Base-by-base conservation (phyloP, 225 moss, liverwort and hornwort genomes). In the Polytrichum formosum region DNA sequence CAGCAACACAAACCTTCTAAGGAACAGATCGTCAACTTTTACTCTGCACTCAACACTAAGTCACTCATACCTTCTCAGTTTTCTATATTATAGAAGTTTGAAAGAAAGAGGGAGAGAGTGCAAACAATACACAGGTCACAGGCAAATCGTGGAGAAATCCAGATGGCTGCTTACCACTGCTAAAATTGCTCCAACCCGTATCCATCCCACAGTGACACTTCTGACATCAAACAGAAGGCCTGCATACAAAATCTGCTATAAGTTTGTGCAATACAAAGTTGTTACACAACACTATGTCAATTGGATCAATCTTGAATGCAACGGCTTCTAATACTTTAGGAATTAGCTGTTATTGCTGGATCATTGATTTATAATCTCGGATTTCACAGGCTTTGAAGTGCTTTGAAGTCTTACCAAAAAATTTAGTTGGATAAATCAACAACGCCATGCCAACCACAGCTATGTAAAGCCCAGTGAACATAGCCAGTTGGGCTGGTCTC, bases 381-480 rank as follows among this genome's bases (percentile, higher is more conserved):
- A 37, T 13, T 46, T 46, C 46, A 13, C 16, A 46, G 16, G 46
- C 46, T 46, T 16, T 35, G 33, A 33, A 33, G 33, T 7, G 33
- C 33, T 33, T 37, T 37, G 56, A 28, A 53, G 54, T 25, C 81
- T 85, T 64, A 91, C 93, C 97, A 74, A 94, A 95, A 5, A 95
- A 77, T 66, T 70, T 62, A 55, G 75, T 78, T 23, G 97, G 97
- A 77, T 84, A 94, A 63, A 84, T 56, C 35, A 97, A 79, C 77
- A 94, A 83, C 56, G 89, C 84, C 66, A 92, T 58, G 69, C 97
- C 97, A 26, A 85, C 79, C 56, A 85, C 55, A 53, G 77, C 79
- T 54, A 97, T 94, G 73, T 97, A 97, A 30, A 86, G 64, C 27
- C 97, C 97, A 22, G 94, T 97, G 76, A 91, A 81, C 63, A 97